Evolutionary conservation across 169 alveolate species (phyloP).

Genomic region (Amoebophrya sp.): DNA sequence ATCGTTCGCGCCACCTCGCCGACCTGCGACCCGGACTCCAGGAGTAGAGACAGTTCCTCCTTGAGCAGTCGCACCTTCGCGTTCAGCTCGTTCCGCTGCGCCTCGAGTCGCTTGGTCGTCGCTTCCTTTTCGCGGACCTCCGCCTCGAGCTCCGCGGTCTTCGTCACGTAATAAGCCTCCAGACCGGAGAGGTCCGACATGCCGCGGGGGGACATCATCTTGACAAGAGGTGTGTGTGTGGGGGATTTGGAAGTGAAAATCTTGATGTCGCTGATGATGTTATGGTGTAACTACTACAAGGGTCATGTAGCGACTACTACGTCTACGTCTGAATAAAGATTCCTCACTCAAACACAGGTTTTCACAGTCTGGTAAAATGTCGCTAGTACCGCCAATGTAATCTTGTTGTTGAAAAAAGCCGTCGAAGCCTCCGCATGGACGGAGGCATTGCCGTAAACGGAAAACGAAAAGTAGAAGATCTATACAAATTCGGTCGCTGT

Average conservation of each 20-base stretch:
- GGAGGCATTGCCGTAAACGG: too few species aligned
- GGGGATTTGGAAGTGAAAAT: too few species aligned
- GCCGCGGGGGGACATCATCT: neutral
- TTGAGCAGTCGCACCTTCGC: slow-evolving; percentile 63
- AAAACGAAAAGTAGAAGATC: too few species aligned
- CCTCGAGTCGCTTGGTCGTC: slow-evolving; percentile 63
- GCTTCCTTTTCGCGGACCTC: neutral
- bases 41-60: neutral
- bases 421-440: too few species aligned
- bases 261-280: too few species aligned
- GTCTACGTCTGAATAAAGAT: neutral
- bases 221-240: too few species aligned
- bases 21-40: slow-evolving; percentile 92
- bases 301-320: neutral
- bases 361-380: too few species aligned
- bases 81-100: slow-evolving; percentile 96
- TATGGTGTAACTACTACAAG: neutral
- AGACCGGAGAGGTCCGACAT: neutral
- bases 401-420: too few species aligned
- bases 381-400: too few species aligned
- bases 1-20: slow-evolving; percentile 97
- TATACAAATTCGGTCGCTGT: too few species aligned
- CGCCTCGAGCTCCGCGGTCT: slow-evolving; percentile 12
- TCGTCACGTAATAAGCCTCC: neutral
- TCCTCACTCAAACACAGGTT: too few species aligned